These are phyloP conservation scores for Vigna hirtella DNA, from an alignment of 306 rosid genomes.

Conservation along the genomic window DNA sequence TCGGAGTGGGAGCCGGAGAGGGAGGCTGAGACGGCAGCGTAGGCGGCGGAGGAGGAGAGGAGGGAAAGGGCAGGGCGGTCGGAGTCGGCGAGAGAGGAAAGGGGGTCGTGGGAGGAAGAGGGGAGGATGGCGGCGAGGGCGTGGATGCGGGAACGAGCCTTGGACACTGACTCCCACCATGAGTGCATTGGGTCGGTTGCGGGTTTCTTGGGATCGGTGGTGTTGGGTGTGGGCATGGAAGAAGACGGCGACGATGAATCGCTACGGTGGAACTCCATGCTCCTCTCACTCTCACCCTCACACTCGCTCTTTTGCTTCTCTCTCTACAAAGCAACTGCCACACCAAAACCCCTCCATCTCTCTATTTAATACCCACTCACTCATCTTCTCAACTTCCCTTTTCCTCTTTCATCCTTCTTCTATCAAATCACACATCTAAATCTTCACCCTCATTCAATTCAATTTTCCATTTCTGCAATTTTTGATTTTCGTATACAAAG, in stretches of 20 bases:
- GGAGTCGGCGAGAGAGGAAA: conserved; percentile 85
- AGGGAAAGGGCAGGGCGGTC: conserved; percentile 98
- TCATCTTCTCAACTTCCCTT: too few relatives aligned
- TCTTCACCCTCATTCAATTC: too few relatives aligned
- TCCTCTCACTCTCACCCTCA: not conserved
- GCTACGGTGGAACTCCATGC: conserved; percentile 62
- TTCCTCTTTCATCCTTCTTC: too few relatives aligned
- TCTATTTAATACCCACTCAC: too few relatives aligned
- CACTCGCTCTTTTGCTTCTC: too few relatives aligned
- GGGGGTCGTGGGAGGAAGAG: conserved; percentile 44
- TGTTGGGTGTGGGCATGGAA: conserved; percentile 34
- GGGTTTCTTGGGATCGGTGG: not conserved
- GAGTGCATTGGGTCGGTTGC: conserved; percentile 82
- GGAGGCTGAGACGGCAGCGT: conserved; percentile 60
- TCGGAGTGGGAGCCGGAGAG: conserved; percentile 86
- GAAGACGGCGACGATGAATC: conserved; percentile 46
- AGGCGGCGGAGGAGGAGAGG: conserved; percentile 74
- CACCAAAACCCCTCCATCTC: too few relatives aligned
- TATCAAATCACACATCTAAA: too few relatives aligned
- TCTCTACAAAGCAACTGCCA: not conserved
- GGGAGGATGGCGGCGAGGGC: conserved; percentile 72
- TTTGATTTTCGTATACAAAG: too few relatives aligned
- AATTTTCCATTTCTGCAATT: too few relatives aligned
- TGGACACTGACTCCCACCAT: conserved; percentile 97
- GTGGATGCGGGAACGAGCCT: conserved; percentile 90